Conservation (phyloP, 1,139 yeast species). For the Diutina scorzettiae region DNA sequence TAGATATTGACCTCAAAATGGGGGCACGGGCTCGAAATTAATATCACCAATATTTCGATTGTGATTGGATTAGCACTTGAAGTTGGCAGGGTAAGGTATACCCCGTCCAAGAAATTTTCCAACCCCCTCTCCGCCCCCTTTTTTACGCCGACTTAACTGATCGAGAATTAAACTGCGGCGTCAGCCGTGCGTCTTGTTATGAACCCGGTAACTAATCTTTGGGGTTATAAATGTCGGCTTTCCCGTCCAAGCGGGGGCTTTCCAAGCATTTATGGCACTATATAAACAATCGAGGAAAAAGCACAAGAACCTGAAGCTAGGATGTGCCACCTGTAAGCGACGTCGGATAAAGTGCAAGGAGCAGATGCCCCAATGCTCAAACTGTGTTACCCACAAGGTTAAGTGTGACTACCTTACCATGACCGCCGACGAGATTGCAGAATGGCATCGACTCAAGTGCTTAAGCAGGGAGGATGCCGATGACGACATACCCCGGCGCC, state of each 20-base stretch:
- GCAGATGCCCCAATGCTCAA: constrained; percentile 28
- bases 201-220: too few relatives aligned
- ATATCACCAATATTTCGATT: too few relatives aligned
- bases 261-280: neutral
- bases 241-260: neutral
- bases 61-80: too few relatives aligned
- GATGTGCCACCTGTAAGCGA: constrained; percentile 34
- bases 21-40: too few relatives aligned
- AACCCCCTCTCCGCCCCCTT: too few relatives aligned
- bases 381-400: constrained; percentile 31
- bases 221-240: neutral
- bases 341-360: constrained; percentile 34
- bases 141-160: too few relatives aligned
- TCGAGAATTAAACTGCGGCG: too few relatives aligned
- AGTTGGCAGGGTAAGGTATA: too few relatives aligned
- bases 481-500: neutral
- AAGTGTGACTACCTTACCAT: constrained; percentile 30
- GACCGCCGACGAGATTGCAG: constrained; percentile 23
- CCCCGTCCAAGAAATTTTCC: too few relatives aligned
- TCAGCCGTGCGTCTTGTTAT: too few relatives aligned
- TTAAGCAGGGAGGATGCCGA: neutral
- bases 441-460: constrained; percentile 7
- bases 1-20: too few relatives aligned
- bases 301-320: constrained; percentile 17
- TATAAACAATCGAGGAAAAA: constrained; percentile 7